Evolutionary conservation across 2,329 filamentous ascomycete species (phyloP), one percentile per base, ranked within the genome.

Genomic region (Thielaviopsis ethacetica): DNA sequence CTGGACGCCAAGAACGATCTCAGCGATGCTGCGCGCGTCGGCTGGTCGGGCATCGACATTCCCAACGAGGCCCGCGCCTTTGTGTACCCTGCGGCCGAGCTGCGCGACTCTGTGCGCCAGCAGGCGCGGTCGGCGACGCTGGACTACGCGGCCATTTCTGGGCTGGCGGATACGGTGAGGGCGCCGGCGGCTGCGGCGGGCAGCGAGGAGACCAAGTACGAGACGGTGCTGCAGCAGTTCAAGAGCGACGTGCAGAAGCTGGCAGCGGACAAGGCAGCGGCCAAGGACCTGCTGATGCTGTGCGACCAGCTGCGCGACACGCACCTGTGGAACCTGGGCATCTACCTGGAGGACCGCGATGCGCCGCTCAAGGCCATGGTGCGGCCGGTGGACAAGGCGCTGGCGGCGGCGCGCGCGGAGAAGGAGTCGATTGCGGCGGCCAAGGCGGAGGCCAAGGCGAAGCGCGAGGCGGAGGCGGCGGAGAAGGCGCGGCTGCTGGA

Each of bases 341-440:
- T 96, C 60, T 94, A 94, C 67, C 82, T 96, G 0, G 91, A 96
- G 67, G 91, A 96, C 66, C 81, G 88, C 55, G 73, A 73, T n/a
- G 79, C 79, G 53, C 75, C 74, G 58, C 77, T 77, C 67, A 84
- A 81, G 0, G 88, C 89, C 0, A 77, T 95, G 34, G 84, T 95
- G 62, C 83, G 82, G 65, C 82, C 83, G 61, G 73, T 82, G 10
- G 77, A 79, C 0, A 77, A 76, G 3, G 71, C 75, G 3, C 71
- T 84, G 26, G 76, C 83, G 41, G 77, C 78, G 1, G 76, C 78
- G 2, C 73, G 77, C 6, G 79, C 81, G 57, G 80, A 83, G 65
- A 82, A 82, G 67, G 73, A 76, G 55, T 77, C 78, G 19, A 80
- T 79, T 71, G 73, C 72, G 0, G 68, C 66, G 51, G 76, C 75